Evolutionary conservation across 345 rosid genomes (phyloP), one percentile per base, ranked within the genome.

Genomic region (Heritiera fomes): DNA sequence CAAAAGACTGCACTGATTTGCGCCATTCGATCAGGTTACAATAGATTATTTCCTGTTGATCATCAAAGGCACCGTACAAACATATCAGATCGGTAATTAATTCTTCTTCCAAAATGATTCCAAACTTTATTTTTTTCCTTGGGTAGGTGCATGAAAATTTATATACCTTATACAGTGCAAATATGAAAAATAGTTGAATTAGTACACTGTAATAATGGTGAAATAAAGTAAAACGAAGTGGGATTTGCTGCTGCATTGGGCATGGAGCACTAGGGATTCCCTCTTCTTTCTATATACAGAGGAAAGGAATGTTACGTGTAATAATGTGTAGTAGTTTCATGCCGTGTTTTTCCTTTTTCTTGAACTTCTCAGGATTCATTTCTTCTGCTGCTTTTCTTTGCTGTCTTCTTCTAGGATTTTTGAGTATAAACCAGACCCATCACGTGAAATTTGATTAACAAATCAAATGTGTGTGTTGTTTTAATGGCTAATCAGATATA

Each of bases 281-380:
- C 89, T 89, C 89, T 80, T 23, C 28, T 23, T 79, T 78, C 60
- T 83, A 56, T 30, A 82, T 78, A 81, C 86, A 87, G 83, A 87
- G 87, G 93, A 90, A 93, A 87, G 87, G 93, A 90, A 93, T 88
- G 89, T 86, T 86, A 86, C 89, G 87, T 80, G 80, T 73, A 78
- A 90, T 82, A 86, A 83, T 82, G 85, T 75, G 86, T 11, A 10
- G 15, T 49, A 78, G 77, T 79, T 79, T 79, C 75, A 71, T 78
- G 76, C 66, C 71, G 32, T 83, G 81, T 80, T 75, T 20, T 76
- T 71, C 71, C 40, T 32, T 63, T 63, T 85, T 87, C 88, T 91
- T 84, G 96, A 88, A 87, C 85, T 82, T 84, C 89, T 86, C 81
- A 84, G 91, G 88, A 88, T 88, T 87, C 89, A 91, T 88, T 85